These are phyloP conservation scores for Fusarium pseudograminearum DNA, from an alignment of 2,329 filamentous ascomycete genomes.

Conservation along the genomic window DNA sequence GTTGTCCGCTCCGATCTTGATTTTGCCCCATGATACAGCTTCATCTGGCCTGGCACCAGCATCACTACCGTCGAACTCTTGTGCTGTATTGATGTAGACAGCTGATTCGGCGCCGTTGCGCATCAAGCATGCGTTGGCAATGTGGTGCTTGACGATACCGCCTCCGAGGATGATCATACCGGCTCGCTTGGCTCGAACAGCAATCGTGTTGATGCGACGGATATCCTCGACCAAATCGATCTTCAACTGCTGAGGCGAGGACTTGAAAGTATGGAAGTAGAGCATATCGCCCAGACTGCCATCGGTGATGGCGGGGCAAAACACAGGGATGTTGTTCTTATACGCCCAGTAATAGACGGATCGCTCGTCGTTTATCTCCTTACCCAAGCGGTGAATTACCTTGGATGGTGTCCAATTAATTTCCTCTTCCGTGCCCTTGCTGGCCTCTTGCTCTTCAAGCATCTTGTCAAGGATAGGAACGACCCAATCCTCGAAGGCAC, in stretches of 20 bases:
- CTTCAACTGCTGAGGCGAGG: slow-evolving; percentile 82
- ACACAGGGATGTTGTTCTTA: slow-evolving; percentile 96
- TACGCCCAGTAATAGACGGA: slow-evolving; percentile 98
- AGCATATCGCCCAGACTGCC: slow-evolving; percentile 97
- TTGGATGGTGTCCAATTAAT: slow-evolving; percentile 95
- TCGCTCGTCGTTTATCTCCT: slow-evolving; percentile 91
- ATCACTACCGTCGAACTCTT: slow-evolving; percentile 98
- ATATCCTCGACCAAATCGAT: slow-evolving; percentile 97
- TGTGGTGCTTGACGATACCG: slow-evolving; percentile 97
- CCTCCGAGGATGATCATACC: slow-evolving; percentile 97
- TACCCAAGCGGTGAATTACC: slow-evolving; percentile 88
- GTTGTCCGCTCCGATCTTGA: slow-evolving; percentile 86
- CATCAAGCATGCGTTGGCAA: slow-evolving; percentile 97
- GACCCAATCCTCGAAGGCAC: slow-evolving; percentile 97
- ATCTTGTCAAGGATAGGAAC: slow-evolving; percentile 94
- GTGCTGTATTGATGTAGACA: slow-evolving; percentile 96
- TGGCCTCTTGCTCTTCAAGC: slow-evolving; percentile 91
- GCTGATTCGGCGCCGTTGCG: slow-evolving; percentile 96
- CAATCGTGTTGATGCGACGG: slow-evolving; percentile 89
- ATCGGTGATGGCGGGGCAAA: slow-evolving; percentile 95
- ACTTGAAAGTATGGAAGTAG: slow-evolving; percentile 97
- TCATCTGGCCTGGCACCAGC: slow-evolving; percentile 95
- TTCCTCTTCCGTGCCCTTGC: slow-evolving; percentile 74
- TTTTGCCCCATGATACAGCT: slow-evolving; percentile 98
- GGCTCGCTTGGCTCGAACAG: slow-evolving; percentile 85